A percentile compares a stretch with the other conserved stretches of the same genome.
These are phyloP conservation scores for Kuraishia borneana DNA, from an alignment of 805 yeast species.

Conservation along the genomic window DNA sequence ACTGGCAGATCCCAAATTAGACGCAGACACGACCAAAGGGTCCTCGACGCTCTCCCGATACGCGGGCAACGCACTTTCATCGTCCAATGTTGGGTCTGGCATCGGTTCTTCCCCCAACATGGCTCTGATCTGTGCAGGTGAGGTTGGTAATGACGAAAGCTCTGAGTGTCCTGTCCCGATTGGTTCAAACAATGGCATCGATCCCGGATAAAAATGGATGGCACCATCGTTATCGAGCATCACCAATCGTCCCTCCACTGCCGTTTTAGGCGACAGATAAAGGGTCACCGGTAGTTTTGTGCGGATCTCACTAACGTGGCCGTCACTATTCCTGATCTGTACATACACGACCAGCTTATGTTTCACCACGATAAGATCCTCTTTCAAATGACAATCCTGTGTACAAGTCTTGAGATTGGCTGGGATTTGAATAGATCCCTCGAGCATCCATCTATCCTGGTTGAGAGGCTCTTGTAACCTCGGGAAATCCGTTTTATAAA, in stretches of 20 bases:
- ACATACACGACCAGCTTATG: constrained; percentile 34
- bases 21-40: neutral
- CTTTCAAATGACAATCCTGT: constrained; percentile 29
- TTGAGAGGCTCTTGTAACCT: constrained; percentile 5
- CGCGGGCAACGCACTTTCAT: neutral
- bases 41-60: neutral
- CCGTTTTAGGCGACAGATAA: constrained; percentile 25
- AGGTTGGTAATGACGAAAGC: neutral
- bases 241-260: constrained; percentile 13
- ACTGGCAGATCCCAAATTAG: constrained; percentile 2
- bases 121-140: neutral
- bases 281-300: constrained; percentile 38
- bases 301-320: constrained; percentile 38
- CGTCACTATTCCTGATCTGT: constrained; percentile 33
- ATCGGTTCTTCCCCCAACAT: neutral
- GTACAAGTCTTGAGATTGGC: constrained; percentile 25
- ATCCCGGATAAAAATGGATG: constrained; percentile 12
- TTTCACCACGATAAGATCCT: constrained; percentile 29
- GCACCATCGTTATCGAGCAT: constrained; percentile 13
- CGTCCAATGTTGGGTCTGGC: neutral
- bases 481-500: constrained; percentile 28
- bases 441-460: constrained; percentile 34
- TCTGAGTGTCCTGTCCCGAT: neutral
- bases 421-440: constrained; percentile 29
- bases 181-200: constrained; percentile 4